These are phyloP conservation scores for Microsporum ferrugineum DNA, from an alignment of 2,329 filamentous ascomycete species.

Conservation along the genomic window DNA sequence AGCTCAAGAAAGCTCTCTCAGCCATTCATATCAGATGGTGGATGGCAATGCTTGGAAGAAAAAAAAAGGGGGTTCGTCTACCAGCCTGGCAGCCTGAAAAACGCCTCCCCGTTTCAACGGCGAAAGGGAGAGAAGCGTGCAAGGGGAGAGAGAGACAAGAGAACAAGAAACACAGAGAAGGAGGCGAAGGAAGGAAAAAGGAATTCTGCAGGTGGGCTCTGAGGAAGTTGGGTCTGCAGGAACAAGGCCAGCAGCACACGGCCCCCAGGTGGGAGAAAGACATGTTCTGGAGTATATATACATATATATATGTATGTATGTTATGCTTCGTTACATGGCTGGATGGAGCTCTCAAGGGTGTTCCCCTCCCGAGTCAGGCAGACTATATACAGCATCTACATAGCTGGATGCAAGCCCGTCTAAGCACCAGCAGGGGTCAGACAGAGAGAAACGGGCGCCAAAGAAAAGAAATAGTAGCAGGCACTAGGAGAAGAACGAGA, in stretches of 20 bases:
- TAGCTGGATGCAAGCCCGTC: background rate
- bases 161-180: background rate
- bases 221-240: background rate
- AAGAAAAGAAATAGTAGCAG: background rate
- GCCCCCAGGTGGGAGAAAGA: background rate
- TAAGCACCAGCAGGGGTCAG: background rate
- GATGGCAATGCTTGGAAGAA: background rate
- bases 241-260: background rate
- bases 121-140: background rate
- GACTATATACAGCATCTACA: too few species aligned
- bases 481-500: background rate
- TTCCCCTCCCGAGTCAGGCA: background rate
- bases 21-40: background rate
- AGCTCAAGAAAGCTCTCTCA: background rate
- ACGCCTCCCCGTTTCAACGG: background rate
- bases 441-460: background rate
- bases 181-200: background rate
- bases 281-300: background rate
- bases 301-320: background rate
- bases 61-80: background rate
- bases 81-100: background rate
- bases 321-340: background rate
- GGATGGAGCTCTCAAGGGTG: background rate
- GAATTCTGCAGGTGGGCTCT: background rate
- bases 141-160: background rate